Evolutionary conservation across 1,284 basidiomycete genomes (phyloP), one percentile per base, ranked within the genome.

Genomic region (Tilletia setariae): DNA sequence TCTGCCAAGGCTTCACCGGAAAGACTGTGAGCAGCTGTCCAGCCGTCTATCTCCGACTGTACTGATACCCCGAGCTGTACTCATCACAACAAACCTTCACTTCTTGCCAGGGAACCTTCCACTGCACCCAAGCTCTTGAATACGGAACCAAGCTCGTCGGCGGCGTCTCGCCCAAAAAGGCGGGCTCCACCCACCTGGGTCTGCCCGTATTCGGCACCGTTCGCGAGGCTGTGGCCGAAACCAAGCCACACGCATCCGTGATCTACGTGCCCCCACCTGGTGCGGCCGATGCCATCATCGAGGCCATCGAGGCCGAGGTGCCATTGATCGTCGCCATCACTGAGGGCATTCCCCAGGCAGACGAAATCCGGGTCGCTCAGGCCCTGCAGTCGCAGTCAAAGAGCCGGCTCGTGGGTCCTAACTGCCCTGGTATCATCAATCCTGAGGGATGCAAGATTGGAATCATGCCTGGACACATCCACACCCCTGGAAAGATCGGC

Each of bases 361-460:
- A 82, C 62, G 79, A 81, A 68, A 78, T 82, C 63, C 71, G 76
- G 40, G 91, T 99, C 75, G 90, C 92, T 85, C 91, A 96, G 82
- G 96, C 93, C 19, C 88, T 99, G 77, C 92, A 91, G 83, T 90
- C 89, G 82, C 96, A 99, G 84, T 93, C 89, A 74, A 94, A 92
- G 82, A 95, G 93, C 70, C 90, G 96, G 77, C 90, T 99, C 76
- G 80, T 84, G 49, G 83, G 83, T 23, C 94, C 93, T 59, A 99
- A 99, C 85, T 99, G 96, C 85, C 96, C 96, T 3, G 96, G 96
- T 83, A 90, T 99, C 80, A 98, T 99, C 82, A 94, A 94, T 82
- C 93, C 94, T 8, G 83, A 84, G 67, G 95, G 95, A 19, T 99
- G 96, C 87, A 98, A 98, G 87, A 98, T 99, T 89, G 96, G 96